Percentiles rank a stretch among this genome's conserved stretches.
These are phyloP conservation scores for Trichoderma asperellum DNA, from an alignment of 2,329 filamentous ascomycete genomes.

Conservation along the genomic window DNA sequence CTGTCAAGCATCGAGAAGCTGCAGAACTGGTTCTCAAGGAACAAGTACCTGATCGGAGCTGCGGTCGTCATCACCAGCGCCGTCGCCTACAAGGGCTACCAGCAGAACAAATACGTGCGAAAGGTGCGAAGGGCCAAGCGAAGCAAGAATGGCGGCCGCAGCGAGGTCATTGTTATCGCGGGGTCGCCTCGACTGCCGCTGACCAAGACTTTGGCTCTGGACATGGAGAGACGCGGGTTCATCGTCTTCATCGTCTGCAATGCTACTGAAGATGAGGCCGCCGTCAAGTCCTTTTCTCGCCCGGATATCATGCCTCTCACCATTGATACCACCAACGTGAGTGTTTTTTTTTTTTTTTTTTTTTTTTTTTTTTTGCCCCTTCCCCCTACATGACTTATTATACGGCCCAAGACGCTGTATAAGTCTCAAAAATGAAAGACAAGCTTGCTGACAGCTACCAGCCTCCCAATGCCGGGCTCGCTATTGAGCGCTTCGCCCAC, in stretches of 20 bases:
- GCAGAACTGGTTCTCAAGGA: conserved; percentile 70
- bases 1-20: conserved; percentile 54
- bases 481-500: conserved; percentile 71
- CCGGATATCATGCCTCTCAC: conserved; percentile 80
- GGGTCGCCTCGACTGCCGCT: conserved; percentile 85
- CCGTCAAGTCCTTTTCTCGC: conserved; percentile 75
- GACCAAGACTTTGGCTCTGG: conserved; percentile 79
- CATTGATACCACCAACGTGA: conserved; percentile 80
- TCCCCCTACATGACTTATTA: neutral
- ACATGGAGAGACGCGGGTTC: conserved; percentile 89
- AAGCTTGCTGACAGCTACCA: conserved; percentile 39
- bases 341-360: conserved; percentile 36
- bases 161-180: conserved; percentile 85
- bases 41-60: conserved; percentile 75
- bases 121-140: conserved; percentile 76
- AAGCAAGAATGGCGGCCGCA: conserved; percentile 79
- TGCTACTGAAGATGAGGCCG: conserved; percentile 80
- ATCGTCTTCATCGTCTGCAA: conserved; percentile 90
- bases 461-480: conserved; percentile 69
- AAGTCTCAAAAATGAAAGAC: neutral
- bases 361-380: neutral
- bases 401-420: neutral
- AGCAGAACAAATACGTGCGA: conserved; percentile 59
- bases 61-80: conserved; percentile 73
- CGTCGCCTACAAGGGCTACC: conserved; percentile 57